Evolutionary conservation across 225 moss, liverwort and hornwort species (phyloP).

Genomic region (Physcomitrellopsis africana): DNA sequence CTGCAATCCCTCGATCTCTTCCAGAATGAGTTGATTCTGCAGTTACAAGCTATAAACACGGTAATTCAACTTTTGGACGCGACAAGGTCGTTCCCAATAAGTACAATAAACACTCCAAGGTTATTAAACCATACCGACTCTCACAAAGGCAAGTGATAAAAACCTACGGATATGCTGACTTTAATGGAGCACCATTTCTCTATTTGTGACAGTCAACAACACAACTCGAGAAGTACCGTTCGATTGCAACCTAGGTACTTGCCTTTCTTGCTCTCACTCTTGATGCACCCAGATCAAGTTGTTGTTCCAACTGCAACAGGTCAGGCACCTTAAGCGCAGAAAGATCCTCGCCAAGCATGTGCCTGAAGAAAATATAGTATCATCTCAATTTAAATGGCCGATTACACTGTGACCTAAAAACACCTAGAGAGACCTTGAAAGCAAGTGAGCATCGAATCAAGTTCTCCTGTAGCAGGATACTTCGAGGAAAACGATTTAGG

Average conservation of each 20-base stretch:
- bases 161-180: not conserved
- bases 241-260: conserved; percentile 39
- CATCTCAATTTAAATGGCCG: not conserved
- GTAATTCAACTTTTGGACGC: conserved; percentile 11
- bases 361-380: conserved; percentile 48
- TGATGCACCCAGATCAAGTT: conserved; percentile 72
- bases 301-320: conserved; percentile 81
- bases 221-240: not conserved
- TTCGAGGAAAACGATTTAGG: not conserved
- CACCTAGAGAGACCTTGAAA: not conserved
- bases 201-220: not conserved
- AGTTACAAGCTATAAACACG: conserved; percentile 31
- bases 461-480: not conserved
- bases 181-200: not conserved
- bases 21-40: conserved; percentile 87
- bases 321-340: conserved; percentile 64
- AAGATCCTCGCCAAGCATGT: conserved; percentile 86
- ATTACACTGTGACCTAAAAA: not conserved
- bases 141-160: not conserved
- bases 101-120: too few relatives aligned
- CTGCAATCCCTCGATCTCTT: conserved; percentile 80
- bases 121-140: too few relatives aligned
- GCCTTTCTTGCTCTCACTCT: conserved; percentile 85
- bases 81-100: not conserved
- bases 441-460: not conserved